Evolutionary conservation across 129 eudicot species (phyloP).

Genomic region (Centella asiatica): DNA sequence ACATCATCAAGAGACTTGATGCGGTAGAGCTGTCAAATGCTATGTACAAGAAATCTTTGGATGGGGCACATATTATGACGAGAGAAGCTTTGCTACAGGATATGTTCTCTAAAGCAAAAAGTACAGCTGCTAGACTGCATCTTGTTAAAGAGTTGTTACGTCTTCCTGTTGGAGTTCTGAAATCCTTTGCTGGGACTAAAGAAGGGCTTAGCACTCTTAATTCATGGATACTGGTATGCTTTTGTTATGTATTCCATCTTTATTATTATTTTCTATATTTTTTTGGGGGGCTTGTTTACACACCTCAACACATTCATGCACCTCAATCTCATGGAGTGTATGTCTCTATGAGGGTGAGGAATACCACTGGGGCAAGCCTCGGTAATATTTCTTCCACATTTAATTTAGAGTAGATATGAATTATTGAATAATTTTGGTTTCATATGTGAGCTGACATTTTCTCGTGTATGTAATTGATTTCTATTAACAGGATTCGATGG

Average conservation of each 20-base stretch:
- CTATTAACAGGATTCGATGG: slow-evolving; percentile 86
- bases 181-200: slow-evolving; percentile 87
- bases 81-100: slow-evolving; percentile 54
- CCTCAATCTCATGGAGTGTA: too few species aligned
- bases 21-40: slow-evolving; percentile 47
- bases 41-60: slow-evolving; percentile 38
- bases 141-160: slow-evolving; percentile 73
- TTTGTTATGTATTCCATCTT: slow-evolving; percentile 37
- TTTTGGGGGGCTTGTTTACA: too few species aligned
- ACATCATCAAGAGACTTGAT: slow-evolving; percentile 68
- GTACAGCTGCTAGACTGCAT: slow-evolving; percentile 80
- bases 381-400: background rate
- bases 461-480: background rate
- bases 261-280: background rate
- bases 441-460: background rate
- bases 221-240: slow-evolving; percentile 87
- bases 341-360: too few species aligned
- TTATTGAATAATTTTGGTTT: background rate
- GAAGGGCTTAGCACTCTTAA: slow-evolving; percentile 79
- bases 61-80: slow-evolving; percentile 24
- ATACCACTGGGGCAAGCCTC: too few species aligned
- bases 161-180: slow-evolving; percentile 66
- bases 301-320: too few species aligned
- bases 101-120: slow-evolving; percentile 74
- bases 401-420: background rate